A percentile compares a stretch with the other conserved stretches of the same genome.
phyloP scores from a whole-genome alignment of 306 rosid genomes.

The Cyclanthera cordifolia region DNA sequence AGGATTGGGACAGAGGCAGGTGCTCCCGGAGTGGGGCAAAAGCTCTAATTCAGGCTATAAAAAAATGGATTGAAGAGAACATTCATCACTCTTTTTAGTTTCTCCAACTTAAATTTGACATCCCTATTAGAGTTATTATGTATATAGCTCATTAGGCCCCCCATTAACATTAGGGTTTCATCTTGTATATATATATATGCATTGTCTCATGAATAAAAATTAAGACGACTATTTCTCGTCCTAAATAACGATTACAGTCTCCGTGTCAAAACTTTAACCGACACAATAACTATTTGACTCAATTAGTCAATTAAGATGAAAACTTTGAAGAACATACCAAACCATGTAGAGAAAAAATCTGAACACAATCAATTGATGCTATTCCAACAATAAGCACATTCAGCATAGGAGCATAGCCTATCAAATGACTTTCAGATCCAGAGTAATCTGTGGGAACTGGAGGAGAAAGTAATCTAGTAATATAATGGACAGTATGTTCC shows the following conservation, averaged over 20 bases:
- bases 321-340: slow-evolving; percentile 42
- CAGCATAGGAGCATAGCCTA: slow-evolving; percentile 66
- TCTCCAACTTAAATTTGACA: neutral
- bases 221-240: too few species aligned
- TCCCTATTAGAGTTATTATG: too few species aligned
- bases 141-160: too few species aligned
- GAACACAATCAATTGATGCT: slow-evolving; percentile 80
- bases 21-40: too few species aligned
- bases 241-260: too few species aligned
- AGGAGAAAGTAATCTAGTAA: slow-evolving; percentile 76
- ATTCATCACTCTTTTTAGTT: neutral
- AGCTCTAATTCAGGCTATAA: too few species aligned
- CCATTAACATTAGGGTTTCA: too few species aligned
- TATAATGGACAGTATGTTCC: slow-evolving; percentile 83
- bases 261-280: neutral
- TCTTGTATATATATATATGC: too few species aligned
- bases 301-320: neutral
- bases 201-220: too few species aligned
- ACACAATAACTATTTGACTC: neutral
- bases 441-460: slow-evolving; percentile 49
- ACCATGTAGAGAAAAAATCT: slow-evolving; percentile 87
- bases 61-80: neutral
- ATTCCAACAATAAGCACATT: slow-evolving; percentile 75
- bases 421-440: slow-evolving; percentile 62
- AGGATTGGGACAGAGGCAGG: neutral